phyloP scores from a whole-genome alignment of 164 flowering plant genomes.

The Chimonanthus salicifolius region DNA sequence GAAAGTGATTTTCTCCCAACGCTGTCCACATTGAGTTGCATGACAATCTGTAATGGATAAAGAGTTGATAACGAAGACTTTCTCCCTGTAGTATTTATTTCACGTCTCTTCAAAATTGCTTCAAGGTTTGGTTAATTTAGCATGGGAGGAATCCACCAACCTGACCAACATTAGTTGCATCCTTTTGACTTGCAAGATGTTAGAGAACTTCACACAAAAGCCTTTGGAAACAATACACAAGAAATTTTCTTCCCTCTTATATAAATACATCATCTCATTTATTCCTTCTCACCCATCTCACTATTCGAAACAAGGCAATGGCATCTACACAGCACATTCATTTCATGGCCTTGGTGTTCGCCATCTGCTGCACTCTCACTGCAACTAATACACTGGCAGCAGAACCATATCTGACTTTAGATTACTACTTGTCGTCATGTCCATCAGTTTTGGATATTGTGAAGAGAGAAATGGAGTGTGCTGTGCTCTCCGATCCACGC shows the following conservation, averaged over 20 bases:
- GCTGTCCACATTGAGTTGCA: too few species aligned
- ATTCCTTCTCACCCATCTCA: slow-evolving; percentile 1
- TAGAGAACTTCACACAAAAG: slow-evolving; percentile 12
- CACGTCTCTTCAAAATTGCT: too few species aligned
- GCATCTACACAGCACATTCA: slow-evolving; percentile 7
- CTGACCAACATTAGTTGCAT: slow-evolving; percentile 28
- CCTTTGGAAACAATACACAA: slow-evolving; percentile 6
- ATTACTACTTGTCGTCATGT: slow-evolving; percentile 66
- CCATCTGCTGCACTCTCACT: slow-evolving; percentile 14
- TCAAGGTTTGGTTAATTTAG: slow-evolving; percentile 12
- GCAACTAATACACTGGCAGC: slow-evolving; percentile 26
- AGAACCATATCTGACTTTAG: slow-evolving; percentile 53
- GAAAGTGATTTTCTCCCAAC: too few species aligned
- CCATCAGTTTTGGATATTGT: slow-evolving; percentile 52
- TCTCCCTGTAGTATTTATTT: too few species aligned
- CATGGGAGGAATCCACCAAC: slow-evolving; percentile 44
- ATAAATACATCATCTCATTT: slow-evolving; percentile 12
- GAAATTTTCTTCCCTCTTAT: background rate
- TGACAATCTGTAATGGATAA: too few species aligned
- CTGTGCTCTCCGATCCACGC: slow-evolving; percentile 64
- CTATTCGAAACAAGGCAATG: slow-evolving; percentile 16
- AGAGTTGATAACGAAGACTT: too few species aligned
- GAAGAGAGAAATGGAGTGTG: slow-evolving; percentile 75
- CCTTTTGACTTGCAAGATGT: slow-evolving; percentile 49
- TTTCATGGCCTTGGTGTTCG: slow-evolving; percentile 11